Percentiles rank a stretch among this genome's conserved stretches.
Evolutionary conservation across 257 asterid species (phyloP).

Genomic region (Marsdenia floribunda): DNA sequence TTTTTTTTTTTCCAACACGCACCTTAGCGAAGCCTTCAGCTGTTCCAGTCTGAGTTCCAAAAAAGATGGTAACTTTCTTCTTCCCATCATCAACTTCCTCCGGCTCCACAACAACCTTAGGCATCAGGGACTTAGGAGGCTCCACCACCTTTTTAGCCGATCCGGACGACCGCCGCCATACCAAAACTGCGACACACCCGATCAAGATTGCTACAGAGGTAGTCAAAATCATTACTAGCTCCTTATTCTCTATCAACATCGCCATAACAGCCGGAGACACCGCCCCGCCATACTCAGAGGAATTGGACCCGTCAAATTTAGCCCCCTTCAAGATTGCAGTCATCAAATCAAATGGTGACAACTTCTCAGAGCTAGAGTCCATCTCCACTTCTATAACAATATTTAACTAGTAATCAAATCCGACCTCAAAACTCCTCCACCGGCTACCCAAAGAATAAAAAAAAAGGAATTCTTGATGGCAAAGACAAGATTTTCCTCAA

Average conservation of each 20-base stretch:
- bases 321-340: slow-evolving; percentile 64
- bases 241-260: slow-evolving; percentile 72
- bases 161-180: slow-evolving; percentile 66
- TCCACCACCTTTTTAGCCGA: slow-evolving; percentile 44
- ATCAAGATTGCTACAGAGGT: slow-evolving; percentile 73
- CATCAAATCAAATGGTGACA: slow-evolving; percentile 84
- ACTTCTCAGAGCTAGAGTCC: slow-evolving; percentile 65
- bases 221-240: slow-evolving; percentile 60
- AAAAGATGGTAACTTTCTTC: slow-evolving; percentile 76
- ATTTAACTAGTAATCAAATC: not conserved
- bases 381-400: slow-evolving; percentile 3
- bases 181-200: slow-evolving; percentile 54
- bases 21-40: slow-evolving; percentile 99
- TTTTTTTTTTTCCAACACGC: not conserved
- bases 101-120: slow-evolving; percentile 44
- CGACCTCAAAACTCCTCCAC: slow-evolving; percentile 2
- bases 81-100: slow-evolving; percentile 80
- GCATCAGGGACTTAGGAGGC: slow-evolving; percentile 44
- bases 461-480: not conserved
- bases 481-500: slow-evolving; percentile 1
- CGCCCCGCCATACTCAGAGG: slow-evolving; percentile 36
- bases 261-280: slow-evolving; percentile 46
- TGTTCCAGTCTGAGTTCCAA: slow-evolving; percentile 96
- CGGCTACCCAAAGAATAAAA: not conserved
- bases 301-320: slow-evolving; percentile 53